Base-by-base conservation (phyloP, 345 rosid genomes). In the Pistacia atlantica region DNA sequence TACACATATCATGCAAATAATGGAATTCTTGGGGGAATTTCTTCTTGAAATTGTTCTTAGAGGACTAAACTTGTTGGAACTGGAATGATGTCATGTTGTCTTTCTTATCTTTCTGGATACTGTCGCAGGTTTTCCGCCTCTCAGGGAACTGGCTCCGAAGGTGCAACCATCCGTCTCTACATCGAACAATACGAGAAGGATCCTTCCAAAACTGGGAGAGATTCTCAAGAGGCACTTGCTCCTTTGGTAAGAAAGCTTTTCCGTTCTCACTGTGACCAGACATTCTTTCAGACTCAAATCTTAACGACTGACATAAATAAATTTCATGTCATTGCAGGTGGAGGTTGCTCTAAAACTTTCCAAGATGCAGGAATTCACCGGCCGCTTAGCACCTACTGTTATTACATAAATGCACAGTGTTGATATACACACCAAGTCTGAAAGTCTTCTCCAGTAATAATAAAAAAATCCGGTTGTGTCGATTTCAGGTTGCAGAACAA, bases 81-180 rank as follows among this genome's bases (percentile, higher is more conserved):
- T 37, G 38, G 17, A 57, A n/a, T 16, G 14, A 82, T 18, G 4
- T 42, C 3, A 18, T 35, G 58, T n/a, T 3, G 62, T 28, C 49
- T 25, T 69, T 65, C 33, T 5, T 52, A 38, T 31, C 45, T 70
- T 11, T 35, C 52, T 28, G 35, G 67, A 71, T 8, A 56, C 73
- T 11, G 65, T 31, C 74, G 81, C 89, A 96, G 98, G 84, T 97
- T 54, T 97, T 94, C 93, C 97, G 98, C 71, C 96, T 94, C 54
- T 97, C 98, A 0, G 99, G 99, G 99, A 84, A 94, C 98, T 14
- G 99, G 99, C 46, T 97, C 99, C 46, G 98, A 88, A 85, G 99
- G 99, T 77, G 99, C 97, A 77, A 94, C 99, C 6, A 92, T 97
- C 88, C 86, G 98, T 16, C 96, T 97, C 38, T 97, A 97, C 85